Percentiles rank a stretch among this genome's conserved stretches.
Evolutionary conservation across 2,329 filamentous ascomycete species (phyloP).

Genomic region (Mycosphaerelloides madeirae): DNA sequence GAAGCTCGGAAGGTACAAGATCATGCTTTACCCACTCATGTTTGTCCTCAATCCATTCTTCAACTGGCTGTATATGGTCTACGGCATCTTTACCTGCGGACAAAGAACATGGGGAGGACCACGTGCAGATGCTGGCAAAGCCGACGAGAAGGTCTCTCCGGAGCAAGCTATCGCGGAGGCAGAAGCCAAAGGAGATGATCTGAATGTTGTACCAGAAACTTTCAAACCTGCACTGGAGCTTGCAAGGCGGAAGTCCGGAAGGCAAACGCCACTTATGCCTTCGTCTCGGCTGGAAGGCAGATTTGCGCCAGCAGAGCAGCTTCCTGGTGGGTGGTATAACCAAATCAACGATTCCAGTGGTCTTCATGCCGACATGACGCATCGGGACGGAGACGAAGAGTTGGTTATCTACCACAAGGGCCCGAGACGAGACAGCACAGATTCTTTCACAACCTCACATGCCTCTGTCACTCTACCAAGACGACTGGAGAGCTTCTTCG

Average conservation of each 20-base stretch:
- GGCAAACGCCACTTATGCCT: constrained; percentile 58
- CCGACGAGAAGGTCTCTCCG: constrained; percentile 69
- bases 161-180: constrained; percentile 81
- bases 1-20: constrained; percentile 83
- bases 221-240: constrained; percentile 60
- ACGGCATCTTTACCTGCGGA: constrained; percentile 90
- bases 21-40: constrained; percentile 93
- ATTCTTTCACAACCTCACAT: constrained; percentile 55
- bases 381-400: constrained; percentile 36
- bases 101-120: constrained; percentile 95
- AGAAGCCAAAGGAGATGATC: constrained; percentile 72
- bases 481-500: constrained; percentile 69
- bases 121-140: constrained; percentile 78
- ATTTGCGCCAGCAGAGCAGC: constrained; percentile 67
- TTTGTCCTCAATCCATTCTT: constrained; percentile 93
- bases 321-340: constrained; percentile 64
- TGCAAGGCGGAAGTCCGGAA: constrained; percentile 33
- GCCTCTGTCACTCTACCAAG: constrained; percentile 62
- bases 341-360: constrained; percentile 64
- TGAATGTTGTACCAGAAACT: constrained; percentile 83
- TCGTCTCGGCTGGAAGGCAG: constrained; percentile 70
- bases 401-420: constrained; percentile 11
- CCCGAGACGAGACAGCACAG: constrained; percentile 24
- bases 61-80: constrained; percentile 98
- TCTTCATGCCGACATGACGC: constrained; percentile 49